Evolutionary conservation across 2,329 filamentous ascomycete genomes (phyloP).

Genomic region (Ophiocordyceps polyrhachis-furcata): DNA sequence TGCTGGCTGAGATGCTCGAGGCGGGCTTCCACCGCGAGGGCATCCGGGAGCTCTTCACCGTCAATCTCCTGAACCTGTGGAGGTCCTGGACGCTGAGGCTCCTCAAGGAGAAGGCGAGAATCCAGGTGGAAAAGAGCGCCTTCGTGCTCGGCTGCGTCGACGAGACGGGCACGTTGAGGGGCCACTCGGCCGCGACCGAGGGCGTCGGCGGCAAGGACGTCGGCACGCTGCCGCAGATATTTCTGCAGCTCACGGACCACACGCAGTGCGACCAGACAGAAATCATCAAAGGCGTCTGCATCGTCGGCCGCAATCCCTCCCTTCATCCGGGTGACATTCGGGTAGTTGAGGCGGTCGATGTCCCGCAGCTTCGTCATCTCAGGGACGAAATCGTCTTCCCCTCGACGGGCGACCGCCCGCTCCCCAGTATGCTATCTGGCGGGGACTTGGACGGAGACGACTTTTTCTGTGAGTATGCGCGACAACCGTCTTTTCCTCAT

Average conservation of each 20-base stretch:
- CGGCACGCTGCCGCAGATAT: slow-evolving; percentile 60
- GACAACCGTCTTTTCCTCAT: background rate
- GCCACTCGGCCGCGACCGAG: slow-evolving; percentile 38
- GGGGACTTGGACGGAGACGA: slow-evolving; percentile 94
- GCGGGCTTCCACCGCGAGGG: slow-evolving; percentile 56
- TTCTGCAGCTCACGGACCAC: slow-evolving; percentile 56
- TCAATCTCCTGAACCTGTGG: slow-evolving; percentile 68
- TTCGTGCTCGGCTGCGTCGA: slow-evolving; percentile 82
- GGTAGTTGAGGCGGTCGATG: slow-evolving; percentile 67
- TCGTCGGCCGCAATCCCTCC: slow-evolving; percentile 82
- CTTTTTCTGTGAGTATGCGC: slow-evolving; percentile 35
- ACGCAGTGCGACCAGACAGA: slow-evolving; percentile 34
- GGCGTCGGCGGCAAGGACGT: slow-evolving; percentile 22
- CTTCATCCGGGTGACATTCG: slow-evolving; percentile 85
- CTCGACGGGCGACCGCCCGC: slow-evolving; percentile 60
- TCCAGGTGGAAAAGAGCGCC: slow-evolving; percentile 64
- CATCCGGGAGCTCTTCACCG: slow-evolving; percentile 57
- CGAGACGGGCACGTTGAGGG: slow-evolving; percentile 58
- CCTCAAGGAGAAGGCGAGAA: slow-evolving; percentile 81
- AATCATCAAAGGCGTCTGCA: slow-evolving; percentile 57
- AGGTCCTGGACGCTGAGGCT: slow-evolving; percentile 74
- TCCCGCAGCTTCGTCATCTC: slow-evolving; percentile 53
- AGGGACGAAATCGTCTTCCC: slow-evolving; percentile 79
- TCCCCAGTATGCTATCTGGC: slow-evolving; percentile 89
- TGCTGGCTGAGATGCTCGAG: slow-evolving; percentile 55